A percentile compares a stretch with the other conserved stretches of the same genome.
Evolutionary conservation across 177 flowering plant genomes (phyloP).

Genomic region (Telopea speciosissima): DNA sequence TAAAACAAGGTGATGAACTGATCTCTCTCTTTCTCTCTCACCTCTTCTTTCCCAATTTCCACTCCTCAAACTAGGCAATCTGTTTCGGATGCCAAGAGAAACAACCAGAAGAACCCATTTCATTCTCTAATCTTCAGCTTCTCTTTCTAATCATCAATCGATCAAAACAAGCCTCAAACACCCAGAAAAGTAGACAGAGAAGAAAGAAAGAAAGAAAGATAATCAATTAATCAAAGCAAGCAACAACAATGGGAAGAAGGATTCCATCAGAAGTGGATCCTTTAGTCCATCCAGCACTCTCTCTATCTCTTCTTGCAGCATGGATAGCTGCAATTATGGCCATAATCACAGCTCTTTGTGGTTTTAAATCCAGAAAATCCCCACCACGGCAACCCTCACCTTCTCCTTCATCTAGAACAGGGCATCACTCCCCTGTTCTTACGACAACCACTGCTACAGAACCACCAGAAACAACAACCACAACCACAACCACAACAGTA

Average conservation of each 20-base stretch:
- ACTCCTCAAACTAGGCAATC: constrained; percentile 25
- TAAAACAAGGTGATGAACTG: not conserved
- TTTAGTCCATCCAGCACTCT: constrained; percentile 18
- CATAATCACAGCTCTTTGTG: constrained; percentile 32
- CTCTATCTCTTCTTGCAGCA: constrained; percentile 19
- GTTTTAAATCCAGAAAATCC: constrained; percentile 12
- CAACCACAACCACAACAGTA: constrained; percentile 8
- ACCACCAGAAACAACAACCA: constrained; percentile 5
- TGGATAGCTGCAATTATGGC: constrained; percentile 25
- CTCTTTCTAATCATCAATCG: not conserved
- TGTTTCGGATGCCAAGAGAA: constrained; percentile 8
- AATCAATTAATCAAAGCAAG: too few species aligned
- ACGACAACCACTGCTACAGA: not conserved
- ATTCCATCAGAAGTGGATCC: constrained; percentile 18
- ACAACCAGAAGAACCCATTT: not conserved
- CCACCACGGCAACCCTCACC: constrained; percentile 3
- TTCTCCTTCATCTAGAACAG: constrained; percentile 4
- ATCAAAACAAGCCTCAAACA: not conserved
- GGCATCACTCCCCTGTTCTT: not conserved
- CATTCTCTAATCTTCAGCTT: not conserved
- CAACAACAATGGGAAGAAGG: constrained; percentile 34
- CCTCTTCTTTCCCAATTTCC: constrained; percentile 20
- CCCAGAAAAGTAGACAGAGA: not conserved
- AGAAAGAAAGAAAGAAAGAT: not conserved
- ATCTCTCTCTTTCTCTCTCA: constrained; percentile 8